phyloP scores from a whole-genome alignment of 2,329 filamentous ascomycete genomes.

The Cytospora paraplurivora region DNA sequence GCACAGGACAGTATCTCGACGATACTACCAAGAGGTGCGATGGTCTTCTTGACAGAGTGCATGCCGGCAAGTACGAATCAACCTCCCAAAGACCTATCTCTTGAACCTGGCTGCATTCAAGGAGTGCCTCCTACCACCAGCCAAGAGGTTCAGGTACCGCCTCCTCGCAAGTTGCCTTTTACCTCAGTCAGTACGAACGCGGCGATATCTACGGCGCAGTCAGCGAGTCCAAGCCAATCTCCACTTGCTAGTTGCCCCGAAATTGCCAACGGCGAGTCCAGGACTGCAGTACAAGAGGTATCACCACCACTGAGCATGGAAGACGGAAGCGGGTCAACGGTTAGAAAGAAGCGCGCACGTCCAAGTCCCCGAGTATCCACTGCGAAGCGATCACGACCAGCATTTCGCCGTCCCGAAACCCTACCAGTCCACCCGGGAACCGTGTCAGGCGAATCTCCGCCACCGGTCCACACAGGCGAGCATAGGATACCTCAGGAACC shows the following conservation, averaged over 20 bases:
- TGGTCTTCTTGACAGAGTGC: background rate
- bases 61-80: background rate
- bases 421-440: background rate
- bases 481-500: background rate
- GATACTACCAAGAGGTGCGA: background rate
- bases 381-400: background rate
- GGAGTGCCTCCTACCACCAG: background rate
- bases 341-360: background rate
- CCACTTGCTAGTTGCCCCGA: background rate
- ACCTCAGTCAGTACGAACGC: background rate
- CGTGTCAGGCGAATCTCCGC: background rate
- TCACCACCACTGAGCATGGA: background rate
- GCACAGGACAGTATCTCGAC: background rate
- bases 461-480: background rate
- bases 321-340: background rate
- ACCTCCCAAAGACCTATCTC: background rate
- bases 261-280: background rate
- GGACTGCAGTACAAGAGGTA: too few relatives aligned
- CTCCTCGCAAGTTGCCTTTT: conserved; percentile 11
- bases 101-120: background rate
- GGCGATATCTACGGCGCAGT: background rate
- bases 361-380: too few relatives aligned
- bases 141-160: background rate
- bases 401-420: background rate
- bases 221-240: background rate